These are phyloP conservation scores for Hemerocallis citrina DNA, from an alignment of 106 monocot genomes.

Conservation along the genomic window DNA sequence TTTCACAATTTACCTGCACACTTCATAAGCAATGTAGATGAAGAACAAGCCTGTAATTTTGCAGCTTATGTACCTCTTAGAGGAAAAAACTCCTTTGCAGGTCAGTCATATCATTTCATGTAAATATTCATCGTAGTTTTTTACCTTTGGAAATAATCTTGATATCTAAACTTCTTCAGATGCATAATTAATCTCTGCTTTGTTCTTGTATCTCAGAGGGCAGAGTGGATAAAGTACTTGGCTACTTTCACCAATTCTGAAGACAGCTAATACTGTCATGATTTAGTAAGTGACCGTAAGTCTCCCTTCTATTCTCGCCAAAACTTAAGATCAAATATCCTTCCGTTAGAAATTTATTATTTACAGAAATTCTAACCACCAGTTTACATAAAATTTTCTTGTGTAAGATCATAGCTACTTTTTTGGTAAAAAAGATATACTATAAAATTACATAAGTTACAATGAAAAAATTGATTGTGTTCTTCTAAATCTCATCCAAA, in stretches of 20 bases:
- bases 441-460: no score
- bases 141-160: neutral
- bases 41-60: conserved; percentile 58
- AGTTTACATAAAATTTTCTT: no score
- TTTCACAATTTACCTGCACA: conserved; percentile 58
- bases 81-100: conserved; percentile 64
- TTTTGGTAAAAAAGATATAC: no score
- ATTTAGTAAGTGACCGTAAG: conserved; percentile 83
- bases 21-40: conserved; percentile 49
- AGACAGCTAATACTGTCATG: conserved; percentile 69
- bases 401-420: no score
- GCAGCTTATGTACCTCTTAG: conserved; percentile 63
- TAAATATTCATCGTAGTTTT: neutral
- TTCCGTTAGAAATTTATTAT: no score
- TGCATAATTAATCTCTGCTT: neutral
- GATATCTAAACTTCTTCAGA: neutral
- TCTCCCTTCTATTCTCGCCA: neutral
- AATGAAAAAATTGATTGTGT: no score
- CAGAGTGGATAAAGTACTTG: conserved; percentile 98
- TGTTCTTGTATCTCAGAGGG: conserved; percentile 57
- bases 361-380: no score
- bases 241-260: conserved; percentile 81
- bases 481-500: no score
- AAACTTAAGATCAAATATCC: no score
- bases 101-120: conserved; percentile 10